Base-by-base conservation (phyloP, 2,329 filamentous ascomycete genomes). In the Pyrenophora tritici-repentis region DNA sequence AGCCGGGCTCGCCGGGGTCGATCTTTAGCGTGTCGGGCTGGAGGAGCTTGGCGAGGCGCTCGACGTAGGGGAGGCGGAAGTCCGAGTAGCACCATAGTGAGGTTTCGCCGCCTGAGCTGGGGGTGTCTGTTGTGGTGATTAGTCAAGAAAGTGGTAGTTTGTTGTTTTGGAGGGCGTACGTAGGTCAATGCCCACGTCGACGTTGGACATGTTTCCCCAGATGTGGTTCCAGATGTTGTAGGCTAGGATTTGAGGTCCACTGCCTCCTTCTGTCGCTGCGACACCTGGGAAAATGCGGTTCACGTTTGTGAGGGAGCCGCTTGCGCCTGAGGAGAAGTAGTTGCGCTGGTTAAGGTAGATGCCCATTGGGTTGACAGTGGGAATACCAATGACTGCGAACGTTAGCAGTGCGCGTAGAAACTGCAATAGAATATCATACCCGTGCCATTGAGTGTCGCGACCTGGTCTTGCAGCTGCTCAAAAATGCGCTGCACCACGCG, bases 51-150 rank as follows among this genome's bases (percentile, higher is more conserved):
- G 73, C 70, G 2, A 76, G 62, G 10, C 72, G 67, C 62, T 73
- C 67, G 12, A 75, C 72, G 42, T 73, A 73, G 6, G 68, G 64
- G 0, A 70, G 59, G 8, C 67, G 63, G 48, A 70, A 73, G 50
- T 76, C 73, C 6, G 73, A 67, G 44, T 75, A 76, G 55, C 66
- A 71, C 73, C 73, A 75, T 1, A 76, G 65, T 3, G 71, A 72
- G 2, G 68, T 72, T 8, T 69, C 63, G 17, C 66, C 69, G 37
- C 73, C 73, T 1, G 71, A 73, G 14, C 65, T 70, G 3, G 73
- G 64, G 0, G 73, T 75, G 55, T 76, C 61, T 67, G 13, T 10
- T 3, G 6, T 3, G 4, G 7, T 14, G 6, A 29, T 47, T 18
- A 35, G 29, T 29, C 26, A 29, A 10, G 26, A 13, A 26, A 29